Conservation (phyloP, 257 asterid species). For the Coffea canephora region DNA sequence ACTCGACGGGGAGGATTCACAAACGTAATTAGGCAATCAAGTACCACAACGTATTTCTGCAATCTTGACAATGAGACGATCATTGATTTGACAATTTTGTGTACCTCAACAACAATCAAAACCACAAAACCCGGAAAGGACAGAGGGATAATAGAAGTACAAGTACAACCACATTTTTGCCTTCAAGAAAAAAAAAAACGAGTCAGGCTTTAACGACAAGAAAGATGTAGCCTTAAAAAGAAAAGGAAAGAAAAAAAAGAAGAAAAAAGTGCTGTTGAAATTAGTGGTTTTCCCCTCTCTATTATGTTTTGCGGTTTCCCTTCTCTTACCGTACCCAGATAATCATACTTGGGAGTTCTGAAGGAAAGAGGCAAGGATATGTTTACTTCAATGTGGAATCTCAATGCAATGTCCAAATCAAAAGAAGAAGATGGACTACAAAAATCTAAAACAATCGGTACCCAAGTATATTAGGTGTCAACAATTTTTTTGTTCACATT, state of each 20-base stretch:
- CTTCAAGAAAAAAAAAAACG: not conserved
- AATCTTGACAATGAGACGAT: not conserved
- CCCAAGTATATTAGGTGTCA: not conserved
- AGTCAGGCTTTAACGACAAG: not conserved
- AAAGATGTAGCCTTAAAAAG: too few species aligned
- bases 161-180: constrained; percentile 18
- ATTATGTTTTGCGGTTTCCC: constrained; percentile 11
- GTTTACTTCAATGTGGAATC: not conserved
- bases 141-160: not conserved
- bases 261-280: not conserved
- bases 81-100: not conserved
- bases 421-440: not conserved
- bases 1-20: not conserved
- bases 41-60: not conserved
- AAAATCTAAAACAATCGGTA: not conserved
- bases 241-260: too few species aligned
- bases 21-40: not conserved
- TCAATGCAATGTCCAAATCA: not conserved
- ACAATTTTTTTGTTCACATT: not conserved
- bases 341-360: not conserved
- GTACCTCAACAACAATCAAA: not conserved
- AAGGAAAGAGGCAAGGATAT: not conserved
- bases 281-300: constrained; percentile 16
- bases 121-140: not conserved
- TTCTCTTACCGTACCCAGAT: not conserved